Percentiles rank a stretch among this genome's conserved stretches.
These are phyloP conservation scores for Trichosporon coremiiforme DNA, from an alignment of 1,284 basidiomycete genomes.

Conservation along the genomic window DNA sequence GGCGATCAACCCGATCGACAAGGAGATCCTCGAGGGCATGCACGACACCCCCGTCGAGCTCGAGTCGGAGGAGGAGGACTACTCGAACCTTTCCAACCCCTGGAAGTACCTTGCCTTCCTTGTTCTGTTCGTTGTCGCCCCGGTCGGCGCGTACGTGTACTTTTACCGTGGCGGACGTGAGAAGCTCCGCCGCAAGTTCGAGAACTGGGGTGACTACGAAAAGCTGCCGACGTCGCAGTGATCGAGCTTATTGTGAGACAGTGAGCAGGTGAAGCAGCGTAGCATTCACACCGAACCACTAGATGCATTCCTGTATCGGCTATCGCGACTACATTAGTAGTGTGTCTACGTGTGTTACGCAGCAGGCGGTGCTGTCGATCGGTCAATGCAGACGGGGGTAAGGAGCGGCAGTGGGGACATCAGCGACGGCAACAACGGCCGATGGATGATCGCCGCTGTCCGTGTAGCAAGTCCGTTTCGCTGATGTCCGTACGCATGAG, in stretches of 20 bases:
- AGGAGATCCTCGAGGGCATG: neutral
- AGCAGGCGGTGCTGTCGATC: neutral
- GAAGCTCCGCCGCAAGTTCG: slow-evolving; percentile 11
- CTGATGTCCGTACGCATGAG: neutral
- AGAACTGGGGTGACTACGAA: neutral
- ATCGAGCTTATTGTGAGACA: neutral
- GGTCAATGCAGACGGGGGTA: neutral
- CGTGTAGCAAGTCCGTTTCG: neutral
- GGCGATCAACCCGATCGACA: slow-evolving; percentile 16
- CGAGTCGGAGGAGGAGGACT: slow-evolving; percentile 30
- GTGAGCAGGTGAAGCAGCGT: neutral
- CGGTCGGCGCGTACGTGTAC: slow-evolving; percentile 63
- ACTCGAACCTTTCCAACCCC: slow-evolving; percentile 46
- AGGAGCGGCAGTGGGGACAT: neutral
- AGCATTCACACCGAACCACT: neutral
- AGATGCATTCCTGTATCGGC: neutral
- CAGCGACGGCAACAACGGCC: neutral
- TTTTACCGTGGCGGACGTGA: slow-evolving; percentile 54
- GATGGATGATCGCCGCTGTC: neutral
- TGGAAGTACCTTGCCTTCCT: slow-evolving; percentile 59
- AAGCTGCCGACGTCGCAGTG: neutral
- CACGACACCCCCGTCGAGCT: slow-evolving; percentile 15
- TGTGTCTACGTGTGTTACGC: neutral
- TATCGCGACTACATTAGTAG: neutral
- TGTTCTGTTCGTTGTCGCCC: slow-evolving; percentile 60